These are phyloP conservation scores for Termitomyces sp. DNA, from an alignment of 768 basidiomycete species.

Conservation along the genomic window DNA sequence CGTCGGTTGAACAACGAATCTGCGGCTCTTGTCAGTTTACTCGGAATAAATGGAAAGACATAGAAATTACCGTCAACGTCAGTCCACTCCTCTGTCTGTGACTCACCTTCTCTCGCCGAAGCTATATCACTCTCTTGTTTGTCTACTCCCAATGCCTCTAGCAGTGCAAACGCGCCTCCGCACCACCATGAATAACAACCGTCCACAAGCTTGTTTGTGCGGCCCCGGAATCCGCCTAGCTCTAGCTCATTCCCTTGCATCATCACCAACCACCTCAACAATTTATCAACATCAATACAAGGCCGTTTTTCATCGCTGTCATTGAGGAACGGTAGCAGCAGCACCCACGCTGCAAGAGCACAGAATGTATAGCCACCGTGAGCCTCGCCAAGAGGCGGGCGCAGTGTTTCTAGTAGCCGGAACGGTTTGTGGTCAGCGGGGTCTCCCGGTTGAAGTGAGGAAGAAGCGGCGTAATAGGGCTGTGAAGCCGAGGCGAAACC, in stretches of 20 bases:
- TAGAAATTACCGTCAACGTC: constrained; percentile 58
- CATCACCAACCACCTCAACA: constrained; percentile 76
- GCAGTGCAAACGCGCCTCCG: constrained; percentile 76
- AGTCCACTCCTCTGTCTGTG: constrained; percentile 48
- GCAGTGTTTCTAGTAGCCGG: constrained; percentile 25
- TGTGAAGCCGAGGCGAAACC: constrained; percentile 83
- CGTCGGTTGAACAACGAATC: constrained; percentile 51
- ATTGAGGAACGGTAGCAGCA: constrained; percentile 56
- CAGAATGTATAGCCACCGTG: constrained; percentile 99
- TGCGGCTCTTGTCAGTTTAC: constrained; percentile 9
- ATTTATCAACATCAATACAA: constrained; percentile 47
- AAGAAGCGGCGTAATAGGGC: constrained; percentile 48
- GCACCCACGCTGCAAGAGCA: constrained; percentile 76
- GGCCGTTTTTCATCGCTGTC: constrained; percentile 21
- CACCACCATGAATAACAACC: constrained; percentile 99
- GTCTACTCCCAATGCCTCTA: constrained; percentile 54
- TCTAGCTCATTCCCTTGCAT: constrained; percentile 85
- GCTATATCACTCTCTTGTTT: constrained; percentile 29
- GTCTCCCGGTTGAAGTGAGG: constrained; percentile 6
- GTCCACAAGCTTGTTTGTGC: constrained; percentile 98
- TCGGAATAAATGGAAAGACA: neutral
- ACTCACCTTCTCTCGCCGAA: constrained; percentile 20
- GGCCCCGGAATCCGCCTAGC: constrained; percentile 86
- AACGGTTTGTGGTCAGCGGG: neutral
- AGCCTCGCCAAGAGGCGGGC: constrained; percentile 87